phyloP scores from a whole-genome alignment of 2,329 filamentous ascomycete species.

The Thelonectria discophora region DNA sequence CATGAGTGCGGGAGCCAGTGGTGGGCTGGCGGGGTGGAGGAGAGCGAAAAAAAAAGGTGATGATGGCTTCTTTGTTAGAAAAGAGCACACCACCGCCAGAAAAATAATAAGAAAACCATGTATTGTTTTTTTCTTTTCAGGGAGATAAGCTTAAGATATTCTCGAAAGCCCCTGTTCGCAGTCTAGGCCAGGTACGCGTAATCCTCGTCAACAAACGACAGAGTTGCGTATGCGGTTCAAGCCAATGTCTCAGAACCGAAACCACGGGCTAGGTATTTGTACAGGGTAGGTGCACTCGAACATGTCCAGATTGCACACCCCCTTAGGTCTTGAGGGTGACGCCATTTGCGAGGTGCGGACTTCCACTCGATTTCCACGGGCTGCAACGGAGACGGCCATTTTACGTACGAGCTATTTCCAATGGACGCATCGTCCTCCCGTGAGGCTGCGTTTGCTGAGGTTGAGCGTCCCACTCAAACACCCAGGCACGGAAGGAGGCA shows the following conservation, averaged over 20 bases:
- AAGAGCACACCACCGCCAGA: neutral
- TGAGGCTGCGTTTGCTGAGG: neutral
- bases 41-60: neutral
- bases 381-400: neutral
- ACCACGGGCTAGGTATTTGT: neutral
- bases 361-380: neutral
- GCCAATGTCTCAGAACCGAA: neutral
- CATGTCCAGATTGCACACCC: neutral
- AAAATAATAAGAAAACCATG: too few relatives aligned
- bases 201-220: neutral
- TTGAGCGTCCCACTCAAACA: neutral
- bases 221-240: neutral
- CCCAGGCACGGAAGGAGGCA: neutral
- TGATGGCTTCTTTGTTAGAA: conserved; percentile 1
- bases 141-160: conserved; percentile 3
- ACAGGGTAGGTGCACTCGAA: neutral
- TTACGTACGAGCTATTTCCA: conserved; percentile 15
- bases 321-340: conserved; percentile 5
- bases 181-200: neutral
- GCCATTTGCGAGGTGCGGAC: conserved; percentile 8
- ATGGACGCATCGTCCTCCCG: neutral
- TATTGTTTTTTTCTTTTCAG: neutral
- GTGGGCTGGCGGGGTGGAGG: neutral
- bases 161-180: neutral
- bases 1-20: neutral